phyloP scores from a whole-genome alignment of 805 yeast species.

The Yarrowia yakushimensis region DNA sequence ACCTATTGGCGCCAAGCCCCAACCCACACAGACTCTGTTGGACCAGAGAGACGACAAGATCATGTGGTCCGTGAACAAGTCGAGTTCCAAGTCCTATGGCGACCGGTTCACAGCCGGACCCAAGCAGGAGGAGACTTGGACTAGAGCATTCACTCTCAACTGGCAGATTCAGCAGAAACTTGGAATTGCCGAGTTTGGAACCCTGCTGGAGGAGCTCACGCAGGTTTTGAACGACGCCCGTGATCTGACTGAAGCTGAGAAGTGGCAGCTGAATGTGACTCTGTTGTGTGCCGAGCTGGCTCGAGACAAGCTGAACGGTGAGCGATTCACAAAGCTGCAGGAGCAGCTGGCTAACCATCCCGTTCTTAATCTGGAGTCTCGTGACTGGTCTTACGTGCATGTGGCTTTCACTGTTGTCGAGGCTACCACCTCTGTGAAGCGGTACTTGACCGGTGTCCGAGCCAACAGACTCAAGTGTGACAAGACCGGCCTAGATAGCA shows the following conservation, averaged over 20 bases:
- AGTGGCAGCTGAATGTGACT: background rate
- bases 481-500: constrained; percentile 6
- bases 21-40: constrained; percentile 29
- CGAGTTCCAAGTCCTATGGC: constrained; percentile 34
- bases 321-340: constrained; percentile 26
- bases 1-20: constrained; percentile 2
- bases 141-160: constrained; percentile 41
- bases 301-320: background rate
- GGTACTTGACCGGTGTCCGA: constrained; percentile 27
- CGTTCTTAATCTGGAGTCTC: background rate
- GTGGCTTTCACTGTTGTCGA: constrained; percentile 33
- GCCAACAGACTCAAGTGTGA: constrained; percentile 27
- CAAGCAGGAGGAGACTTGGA: constrained; percentile 34
- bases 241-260: background rate
- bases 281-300: background rate
- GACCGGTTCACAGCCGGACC: constrained; percentile 34
- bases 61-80: constrained; percentile 51
- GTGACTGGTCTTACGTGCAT: constrained; percentile 35
- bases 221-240: background rate
- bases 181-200: constrained; percentile 20
- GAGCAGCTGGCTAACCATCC: background rate
- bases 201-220: background rate
- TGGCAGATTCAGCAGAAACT: constrained; percentile 32
- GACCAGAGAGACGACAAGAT: constrained; percentile 59
- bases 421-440: constrained; percentile 29